phyloP scores from a whole-genome alignment of 1,139 yeast species.

The Lodderomyces elongisporus region DNA sequence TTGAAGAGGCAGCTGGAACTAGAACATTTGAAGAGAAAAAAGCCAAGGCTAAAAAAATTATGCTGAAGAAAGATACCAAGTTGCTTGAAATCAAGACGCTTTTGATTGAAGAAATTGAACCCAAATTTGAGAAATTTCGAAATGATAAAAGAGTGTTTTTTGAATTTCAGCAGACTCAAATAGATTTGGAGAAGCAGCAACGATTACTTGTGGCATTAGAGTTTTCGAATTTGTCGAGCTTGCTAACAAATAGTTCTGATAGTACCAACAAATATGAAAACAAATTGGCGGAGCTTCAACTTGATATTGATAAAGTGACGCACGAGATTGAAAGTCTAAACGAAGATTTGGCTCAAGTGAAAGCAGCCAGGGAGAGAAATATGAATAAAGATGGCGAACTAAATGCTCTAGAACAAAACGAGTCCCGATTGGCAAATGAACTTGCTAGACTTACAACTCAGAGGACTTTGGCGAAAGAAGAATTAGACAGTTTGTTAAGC shows the following conservation, averaged over 20 bases:
- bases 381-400: conserved; percentile 58
- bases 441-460: conserved; percentile 66
- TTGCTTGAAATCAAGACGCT: conserved; percentile 70
- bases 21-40: conserved; percentile 91
- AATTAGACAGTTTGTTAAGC: conserved; percentile 43
- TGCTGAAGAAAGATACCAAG: conserved; percentile 85
- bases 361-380: conserved; percentile 53
- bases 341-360: conserved; percentile 56
- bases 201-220: conserved; percentile 78
- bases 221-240: conserved; percentile 43
- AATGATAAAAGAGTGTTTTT: conserved; percentile 76
- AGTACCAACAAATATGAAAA: conserved; percentile 32
- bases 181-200: conserved; percentile 71
- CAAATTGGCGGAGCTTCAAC: conserved; percentile 31
- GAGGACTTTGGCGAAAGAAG: conserved; percentile 52
- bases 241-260: conserved; percentile 38
- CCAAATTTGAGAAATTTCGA: conserved; percentile 77
- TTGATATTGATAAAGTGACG: conserved; percentile 39
- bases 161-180: conserved; percentile 81
- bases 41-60: conserved; percentile 86
- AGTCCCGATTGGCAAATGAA: conserved; percentile 57
- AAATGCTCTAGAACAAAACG: conserved; percentile 55
- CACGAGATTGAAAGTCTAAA: conserved; percentile 57
- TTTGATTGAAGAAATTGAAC: conserved; percentile 84
- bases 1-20: conserved; percentile 98